A percentile compares a stretch with the other conserved stretches of the same genome.
Conservation (phyloP, 495 filamentous ascomycete species). For the Neurospora discreta region DNA sequence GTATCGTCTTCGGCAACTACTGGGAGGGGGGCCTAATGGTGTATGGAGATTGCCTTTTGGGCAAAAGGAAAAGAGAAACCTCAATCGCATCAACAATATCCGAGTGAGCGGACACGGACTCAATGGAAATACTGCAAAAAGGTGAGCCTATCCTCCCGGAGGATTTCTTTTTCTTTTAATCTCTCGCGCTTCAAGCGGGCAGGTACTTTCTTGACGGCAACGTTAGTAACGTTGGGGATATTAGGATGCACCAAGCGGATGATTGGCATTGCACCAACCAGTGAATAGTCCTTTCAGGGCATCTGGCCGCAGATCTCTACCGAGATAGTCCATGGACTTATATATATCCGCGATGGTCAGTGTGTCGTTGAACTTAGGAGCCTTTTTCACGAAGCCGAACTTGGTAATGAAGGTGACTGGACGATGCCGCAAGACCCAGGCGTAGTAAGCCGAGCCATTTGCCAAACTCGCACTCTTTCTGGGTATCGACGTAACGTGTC, state of each 20-base stretch:
- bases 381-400: slow-evolving; percentile 20
- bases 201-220: slow-evolving; percentile 11
- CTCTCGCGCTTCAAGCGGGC: slow-evolving; percentile 14
- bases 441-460: slow-evolving; percentile 22
- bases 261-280: too few relatives aligned
- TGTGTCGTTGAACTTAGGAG: slow-evolving; percentile 14
- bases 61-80: too few relatives aligned
- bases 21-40: too few relatives aligned
- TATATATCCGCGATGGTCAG: slow-evolving; percentile 8
- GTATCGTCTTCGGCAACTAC: slow-evolving; percentile 32
- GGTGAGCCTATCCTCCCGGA: slow-evolving; percentile 9
- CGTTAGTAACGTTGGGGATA: slow-evolving; percentile 12
- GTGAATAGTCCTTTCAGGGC: slow-evolving; percentile 20
- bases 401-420: slow-evolving; percentile 28
- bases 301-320: slow-evolving; percentile 18
- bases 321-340: slow-evolving; percentile 15
- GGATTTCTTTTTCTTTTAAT: too few relatives aligned
- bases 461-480: slow-evolving; percentile 11
- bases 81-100: slow-evolving; percentile 18
- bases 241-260: slow-evolving; percentile 11
- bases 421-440: slow-evolving; percentile 35
- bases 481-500: slow-evolving; percentile 12
- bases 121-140: slow-evolving; percentile 22
- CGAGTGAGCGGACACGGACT: slow-evolving; percentile 15
- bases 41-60: too few relatives aligned